Conservation (phyloP, 2,329 filamentous ascomycete genomes). For the Sclerotinia trifoliorum region DNA sequence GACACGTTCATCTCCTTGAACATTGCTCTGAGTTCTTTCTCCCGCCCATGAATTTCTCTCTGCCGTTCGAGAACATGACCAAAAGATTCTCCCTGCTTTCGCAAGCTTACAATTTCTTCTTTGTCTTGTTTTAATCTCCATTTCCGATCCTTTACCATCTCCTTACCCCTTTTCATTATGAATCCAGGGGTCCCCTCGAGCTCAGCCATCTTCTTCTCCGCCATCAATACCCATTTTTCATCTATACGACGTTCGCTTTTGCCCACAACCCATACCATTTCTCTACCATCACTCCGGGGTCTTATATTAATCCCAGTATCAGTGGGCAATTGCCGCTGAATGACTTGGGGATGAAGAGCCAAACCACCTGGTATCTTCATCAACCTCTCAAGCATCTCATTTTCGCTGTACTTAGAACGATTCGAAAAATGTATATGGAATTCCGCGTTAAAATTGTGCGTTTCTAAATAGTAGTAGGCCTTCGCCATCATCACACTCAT, state of each 20-base stretch:
- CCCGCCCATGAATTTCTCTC: background rate
- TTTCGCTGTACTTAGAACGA: background rate
- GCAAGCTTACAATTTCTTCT: background rate
- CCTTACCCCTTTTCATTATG: background rate
- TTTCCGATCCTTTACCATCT: background rate
- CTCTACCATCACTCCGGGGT: slow-evolving; percentile 4
- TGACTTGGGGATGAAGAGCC: slow-evolving; percentile 15
- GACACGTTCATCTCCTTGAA: background rate
- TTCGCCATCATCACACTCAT: slow-evolving; percentile 4
- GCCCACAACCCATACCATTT: slow-evolving; percentile 14
- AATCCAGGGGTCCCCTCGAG: background rate
- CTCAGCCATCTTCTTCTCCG: background rate
- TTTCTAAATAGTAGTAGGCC: background rate
- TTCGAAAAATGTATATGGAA: slow-evolving; percentile 11
- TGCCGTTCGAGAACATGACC: slow-evolving; percentile 8
- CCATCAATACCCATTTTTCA: background rate
- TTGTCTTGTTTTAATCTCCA: background rate
- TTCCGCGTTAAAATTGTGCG: background rate
- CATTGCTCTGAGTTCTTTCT: background rate
- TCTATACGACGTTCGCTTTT: background rate
- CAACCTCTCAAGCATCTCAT: background rate
- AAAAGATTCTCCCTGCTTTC: background rate
- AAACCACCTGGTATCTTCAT: background rate
- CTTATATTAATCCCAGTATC: background rate
- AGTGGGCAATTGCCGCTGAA: background rate